phyloP scores from a whole-genome alignment of 129 eudicot genomes.

The Cynara cardunculus region DNA sequence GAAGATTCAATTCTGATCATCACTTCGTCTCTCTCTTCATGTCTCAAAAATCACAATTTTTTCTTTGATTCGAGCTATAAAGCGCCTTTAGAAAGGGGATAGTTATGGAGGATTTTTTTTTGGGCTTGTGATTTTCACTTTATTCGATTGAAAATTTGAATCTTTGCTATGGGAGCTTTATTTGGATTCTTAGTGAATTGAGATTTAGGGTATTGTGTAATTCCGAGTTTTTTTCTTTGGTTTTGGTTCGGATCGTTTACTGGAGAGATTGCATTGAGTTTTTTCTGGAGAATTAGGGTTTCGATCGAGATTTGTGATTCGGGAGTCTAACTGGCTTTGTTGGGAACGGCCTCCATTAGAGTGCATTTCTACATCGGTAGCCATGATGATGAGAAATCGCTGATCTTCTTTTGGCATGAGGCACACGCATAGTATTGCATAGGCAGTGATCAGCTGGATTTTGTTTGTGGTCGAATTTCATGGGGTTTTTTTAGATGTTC shows the following conservation, averaged over 20 bases:
- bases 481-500: not conserved
- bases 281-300: slow-evolving; percentile 43
- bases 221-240: slow-evolving; percentile 1
- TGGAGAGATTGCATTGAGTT: slow-evolving; percentile 5
- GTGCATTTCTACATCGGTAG: slow-evolving; percentile 9
- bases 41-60: not conserved
- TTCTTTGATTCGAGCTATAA: slow-evolving; percentile 21
- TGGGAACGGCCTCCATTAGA: not conserved
- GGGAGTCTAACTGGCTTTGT: slow-evolving; percentile 35
- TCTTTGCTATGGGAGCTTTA: slow-evolving; percentile 29
- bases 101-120: not conserved
- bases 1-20: slow-evolving; percentile 20
- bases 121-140: slow-evolving; percentile 15
- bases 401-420: slow-evolving; percentile 33
- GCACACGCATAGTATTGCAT: slow-evolving; percentile 11
- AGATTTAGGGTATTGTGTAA: slow-evolving; percentile 27
- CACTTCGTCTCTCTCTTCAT: not conserved
- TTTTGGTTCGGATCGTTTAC: slow-evolving; percentile 30
- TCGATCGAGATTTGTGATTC: slow-evolving; percentile 43
- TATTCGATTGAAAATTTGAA: slow-evolving; percentile 26
- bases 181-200: slow-evolving; percentile 18
- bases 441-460: slow-evolving; percentile 25
- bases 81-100: slow-evolving; percentile 35
- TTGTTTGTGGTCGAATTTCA: not conserved
- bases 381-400: slow-evolving; percentile 15